Evolutionary conservation across 108 stramenopile species (phyloP).

Genomic region (Skeletonema marinoi): DNA sequence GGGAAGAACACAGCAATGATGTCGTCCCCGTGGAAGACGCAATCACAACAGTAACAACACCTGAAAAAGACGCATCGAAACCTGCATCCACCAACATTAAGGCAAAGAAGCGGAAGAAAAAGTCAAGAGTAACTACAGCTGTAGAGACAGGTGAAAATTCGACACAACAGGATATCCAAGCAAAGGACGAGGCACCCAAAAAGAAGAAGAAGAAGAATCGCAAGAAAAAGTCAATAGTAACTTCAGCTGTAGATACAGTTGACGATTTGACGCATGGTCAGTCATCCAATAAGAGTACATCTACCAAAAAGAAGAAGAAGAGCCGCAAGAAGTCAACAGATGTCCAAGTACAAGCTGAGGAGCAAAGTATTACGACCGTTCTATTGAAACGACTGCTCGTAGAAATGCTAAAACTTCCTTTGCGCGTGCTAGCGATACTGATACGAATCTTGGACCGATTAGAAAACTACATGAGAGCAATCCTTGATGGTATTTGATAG

Average conservation of each 20-base stretch:
- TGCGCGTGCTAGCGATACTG: slow-evolving; percentile 23
- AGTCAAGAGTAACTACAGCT: background rate
- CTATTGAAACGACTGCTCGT: slow-evolving; percentile 19
- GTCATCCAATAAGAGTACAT: background rate
- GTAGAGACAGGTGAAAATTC: too few relatives aligned
- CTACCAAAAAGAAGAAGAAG: background rate
- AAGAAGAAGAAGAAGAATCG: background rate
- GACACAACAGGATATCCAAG: too few relatives aligned
- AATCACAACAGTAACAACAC: too few relatives aligned
- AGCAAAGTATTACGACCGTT: background rate
- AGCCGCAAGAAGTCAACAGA: background rate
- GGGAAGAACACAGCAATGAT: background rate
- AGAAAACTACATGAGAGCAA: slow-evolving; percentile 18
- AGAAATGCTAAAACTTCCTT: slow-evolving; percentile 39
- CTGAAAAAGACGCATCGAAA: too few relatives aligned
- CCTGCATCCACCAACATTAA: too few relatives aligned
- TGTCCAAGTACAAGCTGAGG: background rate
- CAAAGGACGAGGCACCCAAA: too few relatives aligned
- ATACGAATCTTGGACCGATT: slow-evolving; percentile 10
- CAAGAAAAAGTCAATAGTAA: background rate
- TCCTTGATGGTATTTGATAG: slow-evolving; percentile 20
- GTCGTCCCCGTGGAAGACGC: too few relatives aligned
- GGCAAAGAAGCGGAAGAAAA: background rate
- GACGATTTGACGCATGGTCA: background rate
- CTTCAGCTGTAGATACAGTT: background rate